Base-by-base conservation (phyloP, 2,329 filamentous ascomycete genomes). In the Fusarium sp. region DNA sequence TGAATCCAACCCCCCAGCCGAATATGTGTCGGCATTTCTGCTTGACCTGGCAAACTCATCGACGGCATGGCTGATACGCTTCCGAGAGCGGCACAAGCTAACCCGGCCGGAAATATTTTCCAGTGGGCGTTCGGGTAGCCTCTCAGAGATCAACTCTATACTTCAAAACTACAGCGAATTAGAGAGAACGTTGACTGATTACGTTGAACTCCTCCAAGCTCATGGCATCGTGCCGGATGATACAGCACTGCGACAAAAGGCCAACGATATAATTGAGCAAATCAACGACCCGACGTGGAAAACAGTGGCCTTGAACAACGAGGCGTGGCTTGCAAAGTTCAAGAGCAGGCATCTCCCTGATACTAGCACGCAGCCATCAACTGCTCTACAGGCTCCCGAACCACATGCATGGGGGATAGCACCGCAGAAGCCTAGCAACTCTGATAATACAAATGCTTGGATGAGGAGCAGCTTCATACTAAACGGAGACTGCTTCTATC, bases 201-300 rank as follows among this genome's bases (percentile, higher is more conserved):
- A 51, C 1, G 36, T 51, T 13, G 48, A 51, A 1, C 9, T 51
- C 1, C 48, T 51, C 8, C 48, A 31, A 4, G 48, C 48, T n/a
- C 48, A 51, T 9, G 48, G 48, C 9, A 51, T 51, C 8, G 48
- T 39, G 2, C 48, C 48, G 3, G 48, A 51, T 9, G 48, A 51
- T 10, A 13, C 48, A 6, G 34, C 48, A 2, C 48, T 51, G n/a
- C 48, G 48, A 2, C 48, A 51, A 28, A 51, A 51, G 12, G 48
- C 48, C 1, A 51, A 51, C 23, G 48, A 51, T 1, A 51, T 51
- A 1, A 51, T 51, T 2, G 18, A 51, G 0, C 31, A 51, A 1
- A 51, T 51, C 31, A 15, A 51, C 23, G 48, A 51, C n/a, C 13
- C 36, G 11, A 31, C 27, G 15, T 51, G 48, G 48, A 51, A 51